Evolutionary conservation across 1,284 basidiomycete genomes (phyloP), one percentile per base, ranked within the genome.

Genomic region (Fistulinella cinereoalba): DNA sequence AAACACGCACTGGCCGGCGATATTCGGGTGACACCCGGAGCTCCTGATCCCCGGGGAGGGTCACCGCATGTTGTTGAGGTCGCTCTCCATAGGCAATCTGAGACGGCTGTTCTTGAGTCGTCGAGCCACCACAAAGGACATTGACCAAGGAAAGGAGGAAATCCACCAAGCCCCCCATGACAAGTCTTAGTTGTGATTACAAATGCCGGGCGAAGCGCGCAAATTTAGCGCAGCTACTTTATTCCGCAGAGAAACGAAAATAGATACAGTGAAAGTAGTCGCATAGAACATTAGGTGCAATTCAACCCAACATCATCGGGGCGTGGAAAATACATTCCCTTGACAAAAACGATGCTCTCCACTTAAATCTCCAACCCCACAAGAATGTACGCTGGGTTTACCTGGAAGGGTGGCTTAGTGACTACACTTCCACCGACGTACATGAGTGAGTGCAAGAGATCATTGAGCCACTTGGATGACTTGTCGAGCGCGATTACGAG

Each of bases 371-470:
- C 87, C 65, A 90, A 71, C 41, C 87, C 87, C 46, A 90, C 84
- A 31, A 90, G 79, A 31, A 90, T 78, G 59, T 81, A 86, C 18
- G 80, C 77, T 18, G 83, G 74, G 58, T 86, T 79, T 46, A 82
- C 77, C 60, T 79, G 72, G 72, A 86, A 89, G 23, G 79, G 78
- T 46, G 88, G 85, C 60, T 80, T 82, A 38, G 85, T 86, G 47
- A 90, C 83, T 44, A 90, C 81, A 37, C 75, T 77, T 43, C 84
- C 88, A 51, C 87, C 87, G 43, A 89, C 84, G 66, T 90, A 91
- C 85, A 90, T 86, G 51, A 90, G 75, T 41, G 87, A 83, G 60
- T 90, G 88, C 41, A 90, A 71, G 44, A 89, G 68, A 55, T 80
- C 75, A 54, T 79, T 75, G 43, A 87, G 70, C 29, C 70, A 70